Conservation (phyloP, 2,329 filamentous ascomycete species). For the Didymosphaeria variabile region DNA sequence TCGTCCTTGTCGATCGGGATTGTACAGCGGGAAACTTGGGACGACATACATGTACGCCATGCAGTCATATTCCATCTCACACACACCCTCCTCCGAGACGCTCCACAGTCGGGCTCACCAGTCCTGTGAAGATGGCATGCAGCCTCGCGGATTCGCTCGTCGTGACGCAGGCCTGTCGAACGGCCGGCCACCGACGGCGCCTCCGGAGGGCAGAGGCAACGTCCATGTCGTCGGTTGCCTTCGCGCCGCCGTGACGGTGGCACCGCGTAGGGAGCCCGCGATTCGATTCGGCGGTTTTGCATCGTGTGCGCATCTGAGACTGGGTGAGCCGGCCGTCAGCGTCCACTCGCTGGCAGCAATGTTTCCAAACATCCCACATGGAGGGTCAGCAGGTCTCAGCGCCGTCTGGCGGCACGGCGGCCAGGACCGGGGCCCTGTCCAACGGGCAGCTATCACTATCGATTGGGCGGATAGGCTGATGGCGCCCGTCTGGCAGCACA, state of each 20-base stretch:
- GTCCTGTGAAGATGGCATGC: not conserved
- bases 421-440: slow-evolving; percentile 37
- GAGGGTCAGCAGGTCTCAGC: slow-evolving; percentile 38
- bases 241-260: slow-evolving; percentile 33
- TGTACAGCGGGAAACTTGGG: slow-evolving; percentile 10
- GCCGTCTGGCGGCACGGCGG: slow-evolving; percentile 26
- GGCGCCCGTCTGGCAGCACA: slow-evolving; percentile 23
- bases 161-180: slow-evolving; percentile 21
- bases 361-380: slow-evolving; percentile 48
- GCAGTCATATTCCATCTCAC: slow-evolving; percentile 26
- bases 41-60: slow-evolving; percentile 15
- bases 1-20: slow-evolving; percentile 14
- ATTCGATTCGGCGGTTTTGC: slow-evolving; percentile 32
- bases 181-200: slow-evolving; percentile 33
- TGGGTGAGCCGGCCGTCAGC: slow-evolving; percentile 20
- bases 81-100: not conserved
- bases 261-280: slow-evolving; percentile 31
- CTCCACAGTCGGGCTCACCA: not conserved
- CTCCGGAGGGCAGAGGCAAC: slow-evolving; percentile 24
- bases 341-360: slow-evolving; percentile 27
- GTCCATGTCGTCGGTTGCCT: not conserved
- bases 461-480: slow-evolving; percentile 51
- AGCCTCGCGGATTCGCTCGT: slow-evolving; percentile 26
- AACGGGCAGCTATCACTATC: slow-evolving; percentile 50
- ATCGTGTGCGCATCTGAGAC: slow-evolving; percentile 36